Conservation (phyloP, 352 stramenopile genomes). For the Globisporangium camurandrum region DNA sequence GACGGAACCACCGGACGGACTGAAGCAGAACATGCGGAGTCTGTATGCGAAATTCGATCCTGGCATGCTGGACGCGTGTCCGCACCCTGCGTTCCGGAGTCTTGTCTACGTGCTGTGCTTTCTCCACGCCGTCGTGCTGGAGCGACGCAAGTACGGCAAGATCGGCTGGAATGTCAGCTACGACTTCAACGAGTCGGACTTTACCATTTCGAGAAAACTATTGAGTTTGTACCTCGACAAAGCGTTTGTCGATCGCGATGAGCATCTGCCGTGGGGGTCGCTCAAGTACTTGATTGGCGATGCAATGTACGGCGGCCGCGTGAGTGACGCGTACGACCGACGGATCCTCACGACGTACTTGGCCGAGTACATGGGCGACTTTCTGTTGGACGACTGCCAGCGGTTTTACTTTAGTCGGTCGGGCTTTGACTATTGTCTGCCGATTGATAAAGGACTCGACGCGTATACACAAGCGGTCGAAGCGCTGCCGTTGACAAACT, state of each 20-base stretch:
- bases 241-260: conserved; percentile 88
- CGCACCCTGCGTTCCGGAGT: conserved; percentile 87
- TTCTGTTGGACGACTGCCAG: conserved; percentile 93
- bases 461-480: conserved; percentile 85
- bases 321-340: conserved; percentile 95
- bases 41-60: conserved; percentile 90
- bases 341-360: conserved; percentile 92
- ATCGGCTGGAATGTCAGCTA: conserved; percentile 97
- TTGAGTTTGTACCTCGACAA: conserved; percentile 92
- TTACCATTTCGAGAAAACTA: conserved; percentile 90
- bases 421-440: conserved; percentile 91
- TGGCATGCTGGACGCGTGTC: conserved; percentile 88
- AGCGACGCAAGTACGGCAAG: conserved; percentile 95
- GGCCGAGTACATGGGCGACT: conserved; percentile 96
- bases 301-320: conserved; percentile 95
- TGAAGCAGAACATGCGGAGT: conserved; percentile 96
- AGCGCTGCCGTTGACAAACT: conserved; percentile 89
- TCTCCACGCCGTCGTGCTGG: conserved; percentile 92
- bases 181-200: conserved; percentile 96
- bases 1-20: conserved; percentile 91
- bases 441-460: conserved; percentile 34
- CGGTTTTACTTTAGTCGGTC: conserved; percentile 91
- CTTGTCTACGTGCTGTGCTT: conserved; percentile 95
- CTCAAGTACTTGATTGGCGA: conserved; percentile 95
- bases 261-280: conserved; percentile 91